Base-by-base conservation (phyloP, 2,329 filamentous ascomycete genomes). In the Hypoxylon sp. region DNA sequence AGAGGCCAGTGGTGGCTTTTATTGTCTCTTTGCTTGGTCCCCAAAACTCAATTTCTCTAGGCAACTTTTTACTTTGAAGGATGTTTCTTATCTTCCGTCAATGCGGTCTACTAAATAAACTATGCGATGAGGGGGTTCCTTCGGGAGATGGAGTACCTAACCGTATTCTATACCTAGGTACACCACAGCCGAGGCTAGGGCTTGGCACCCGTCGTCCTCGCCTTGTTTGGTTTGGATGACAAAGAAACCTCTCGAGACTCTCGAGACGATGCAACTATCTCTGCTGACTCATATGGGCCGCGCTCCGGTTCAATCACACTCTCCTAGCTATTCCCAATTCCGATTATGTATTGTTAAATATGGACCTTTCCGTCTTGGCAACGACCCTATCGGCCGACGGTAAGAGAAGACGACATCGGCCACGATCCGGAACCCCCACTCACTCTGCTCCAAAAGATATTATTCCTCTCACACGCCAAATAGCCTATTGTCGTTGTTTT, bases 361-460 rank as follows among this genome's bases (percentile, higher is more conserved):
- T 19, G 53, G 53, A 7, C 28, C 53, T 46, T 56, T 43, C 53
- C 53, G 53, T 56, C 53, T 56, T 56, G 53, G 53, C 53, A 46
- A n/a, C 17, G 19, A 28, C 19, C 2, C 11, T 19, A 30, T 25
- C 25, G 53, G 14, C 17, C 41, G 41, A 21, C 7, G 10, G 38
- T 19, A 10, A 43, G 41, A 7, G 38, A 34, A 30, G 5, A 11
- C 30, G 17, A 45, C 21, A 13, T 9, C 52, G 52, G 38, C 52
- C 6, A 30, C 23, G 17, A 5, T 1, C 17, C 38, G 17, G 17
- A 21, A 19, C 38, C 38, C 34, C 38, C 38, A 43, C 38, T 9
- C 38, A 43, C 38, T 7, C 21, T 43, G 19, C 38, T 43, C 38
- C 38, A 43, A 43, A 21, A 7, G 17, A 43, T 19, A 19, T 19